Conservation (phyloP, 106 monocot species). For the Acanthochlamys bracteata region DNA sequence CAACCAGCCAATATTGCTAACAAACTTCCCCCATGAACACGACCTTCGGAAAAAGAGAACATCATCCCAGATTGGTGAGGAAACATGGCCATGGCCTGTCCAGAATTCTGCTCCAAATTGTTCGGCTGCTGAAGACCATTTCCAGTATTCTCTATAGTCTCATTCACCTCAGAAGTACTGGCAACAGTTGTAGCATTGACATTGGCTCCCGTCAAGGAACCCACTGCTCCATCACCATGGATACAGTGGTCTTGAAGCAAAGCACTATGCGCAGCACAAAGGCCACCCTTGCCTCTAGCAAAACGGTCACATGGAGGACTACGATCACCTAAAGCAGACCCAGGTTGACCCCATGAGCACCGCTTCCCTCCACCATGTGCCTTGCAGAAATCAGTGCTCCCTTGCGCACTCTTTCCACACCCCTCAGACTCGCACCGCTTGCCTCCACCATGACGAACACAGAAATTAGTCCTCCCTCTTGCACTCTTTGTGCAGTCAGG, state of each 20-base stretch:
- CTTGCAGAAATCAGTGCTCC: constrained; percentile 39
- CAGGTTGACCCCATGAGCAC: constrained; percentile 25
- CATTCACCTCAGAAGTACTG: constrained; percentile 10
- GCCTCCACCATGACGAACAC: constrained; percentile 40
- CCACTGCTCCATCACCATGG: constrained; percentile 41
- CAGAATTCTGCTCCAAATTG: constrained; percentile 9
- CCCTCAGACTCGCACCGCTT: constrained; percentile 29
- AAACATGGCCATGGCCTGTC: constrained; percentile 5
- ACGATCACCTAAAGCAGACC: constrained; percentile 10
- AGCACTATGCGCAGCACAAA: constrained; percentile 44
- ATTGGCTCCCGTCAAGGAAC: background rate
- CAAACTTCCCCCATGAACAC: constrained; percentile 86
- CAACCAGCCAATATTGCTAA: constrained; percentile 34
- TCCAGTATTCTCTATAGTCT: background rate
- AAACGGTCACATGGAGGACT: constrained; percentile 44
- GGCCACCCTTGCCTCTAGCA: constrained; percentile 41
- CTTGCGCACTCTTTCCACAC: constrained; percentile 40
- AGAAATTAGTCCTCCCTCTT: constrained; percentile 26
- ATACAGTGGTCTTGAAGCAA: constrained; percentile 41
- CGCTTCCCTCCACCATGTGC: constrained; percentile 37
- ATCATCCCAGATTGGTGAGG: background rate
- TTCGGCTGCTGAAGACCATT: background rate
- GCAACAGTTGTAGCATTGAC: background rate
- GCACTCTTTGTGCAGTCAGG: constrained; percentile 30
- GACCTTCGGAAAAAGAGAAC: constrained; percentile 38